Evolutionary conservation across 306 rosid species (phyloP), one percentile per base, ranked within the genome.

Genomic region (Benincasa hispida): DNA sequence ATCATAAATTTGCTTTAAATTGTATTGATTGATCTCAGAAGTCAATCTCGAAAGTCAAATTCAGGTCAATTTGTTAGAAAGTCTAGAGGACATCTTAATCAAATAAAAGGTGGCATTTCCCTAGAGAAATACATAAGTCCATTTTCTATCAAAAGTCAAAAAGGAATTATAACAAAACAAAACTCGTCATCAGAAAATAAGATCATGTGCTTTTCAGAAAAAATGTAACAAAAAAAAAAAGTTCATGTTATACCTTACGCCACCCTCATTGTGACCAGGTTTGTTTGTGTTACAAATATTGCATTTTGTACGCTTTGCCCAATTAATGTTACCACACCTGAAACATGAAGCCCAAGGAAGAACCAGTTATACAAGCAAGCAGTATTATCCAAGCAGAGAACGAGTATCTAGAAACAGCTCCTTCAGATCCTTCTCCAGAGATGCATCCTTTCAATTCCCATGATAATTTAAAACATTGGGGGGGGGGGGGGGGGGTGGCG

Each of bases 231-330:
- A n/a, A 19, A 57, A 24, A 11, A 58, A 63, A 34, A 0, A 78
- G 24, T 8, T 9, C 19, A 56, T 27, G 14, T n/a, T 67, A 83
- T 89, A 94, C 99, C 99, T 94, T 60, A 92, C 96, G 34, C 99
- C 99, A 82, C 99, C 99, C 82, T 94, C 99, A 58, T 78, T 90
- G 78, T 86, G 92, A 77, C 99, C 99, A 19, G 99, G 97, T 82
- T 89, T 94, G 72, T 94, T 94, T 25, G 99, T 94, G 85, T 94
- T 94, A 92, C 99, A 94, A 80, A 94, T 87, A 77, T 94, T 94
- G 90, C 99, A 94, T 84, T 94, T 94, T 17, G 84, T 83, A 66
- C 99, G 90, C 89, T 94, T 94, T 53, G 99, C 99, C 99, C 99
- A 94, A 70, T 94, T 94, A 87, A 94, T 92, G 80, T 94, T 94